Base-by-base conservation (phyloP, 192 early-diverging fungal species). In the Phlyctochytrium arcticum region DNA sequence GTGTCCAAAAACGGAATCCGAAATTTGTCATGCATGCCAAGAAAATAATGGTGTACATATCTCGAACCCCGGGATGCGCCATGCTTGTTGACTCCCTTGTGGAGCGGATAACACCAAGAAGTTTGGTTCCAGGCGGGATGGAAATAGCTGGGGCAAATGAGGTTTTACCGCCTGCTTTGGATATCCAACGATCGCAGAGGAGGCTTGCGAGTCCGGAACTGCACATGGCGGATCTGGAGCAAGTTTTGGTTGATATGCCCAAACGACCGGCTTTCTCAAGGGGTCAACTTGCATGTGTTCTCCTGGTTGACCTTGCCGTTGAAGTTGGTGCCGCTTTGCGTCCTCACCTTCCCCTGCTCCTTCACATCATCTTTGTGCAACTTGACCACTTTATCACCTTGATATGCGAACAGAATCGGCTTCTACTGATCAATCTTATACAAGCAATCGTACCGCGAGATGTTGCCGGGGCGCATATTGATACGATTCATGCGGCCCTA, bases 331-430 rank as follows among this genome's bases (percentile, higher is more conserved):
- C 62, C 3, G 77, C 85, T 27, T 66, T 93, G 6, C 50, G 74
- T 4, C 70, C 80, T 15, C 82, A 90, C 66, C 72, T 95, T 1
- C 88, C 92, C 6, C 60, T 87, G 7, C 63, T 95, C 15, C 67
- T 94, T 0, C 89, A 91, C 63, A 75, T 84, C 10, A 75, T 92
- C 7, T 88, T 90, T 67, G 87, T 94, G 3, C 92, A 94, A 53
- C 57, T 95, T 19, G 93, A 95, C 72, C 85, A 89, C 49, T 78
- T 85, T 26, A 85, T 89, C 27, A 85, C 85, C 6, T 75, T 89
- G 27, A 82, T 89, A 7, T 89, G 89, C 62, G 92, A 93, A 49
- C 85, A 92, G 68, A 81, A 81, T 12, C 77, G 88, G 23, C 72
- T 79, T 29, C 75, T 94, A 17, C 71, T 95, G 19, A 79, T 92